Evolutionary conservation across 768 basidiomycete genomes (phyloP).

Genomic region (Cystobasidium tubakii): DNA sequence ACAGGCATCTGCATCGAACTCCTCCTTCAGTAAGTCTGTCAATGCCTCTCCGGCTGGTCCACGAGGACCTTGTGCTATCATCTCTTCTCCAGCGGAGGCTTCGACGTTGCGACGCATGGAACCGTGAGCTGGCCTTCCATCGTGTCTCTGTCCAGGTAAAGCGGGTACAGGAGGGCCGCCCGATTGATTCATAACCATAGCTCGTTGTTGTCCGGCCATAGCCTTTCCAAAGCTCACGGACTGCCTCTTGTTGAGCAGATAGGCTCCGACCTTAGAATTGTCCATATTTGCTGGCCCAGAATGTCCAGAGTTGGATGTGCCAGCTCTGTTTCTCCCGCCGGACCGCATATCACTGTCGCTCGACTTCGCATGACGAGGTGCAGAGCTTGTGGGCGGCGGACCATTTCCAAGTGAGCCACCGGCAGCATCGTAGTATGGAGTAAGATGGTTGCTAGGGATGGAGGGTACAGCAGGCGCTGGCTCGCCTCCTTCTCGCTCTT

Average conservation of each 20-base stretch:
- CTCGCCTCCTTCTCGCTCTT: not conserved
- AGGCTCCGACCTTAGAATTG: conserved; percentile 28
- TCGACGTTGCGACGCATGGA: not conserved
- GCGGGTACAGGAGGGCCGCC: conserved; percentile 2
- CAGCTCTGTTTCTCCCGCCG: conserved; percentile 15
- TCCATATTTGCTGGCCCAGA: not conserved
- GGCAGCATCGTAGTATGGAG: conserved; percentile 1
- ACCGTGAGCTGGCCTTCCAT: not conserved
- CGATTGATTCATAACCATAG: not conserved
- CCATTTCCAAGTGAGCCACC: not conserved
- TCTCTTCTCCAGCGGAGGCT: conserved; percentile 28
- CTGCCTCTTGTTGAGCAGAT: conserved; percentile 34
- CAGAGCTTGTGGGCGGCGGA: not conserved
- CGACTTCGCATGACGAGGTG: conserved; percentile 20
- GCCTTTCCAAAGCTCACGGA: conserved; percentile 29
- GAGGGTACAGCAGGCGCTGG: conserved; percentile 12
- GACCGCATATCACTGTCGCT: not conserved
- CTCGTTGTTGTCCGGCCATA: conserved; percentile 10
- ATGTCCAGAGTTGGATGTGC: not conserved
- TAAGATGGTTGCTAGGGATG: conserved; percentile 12
- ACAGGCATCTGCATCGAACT: conserved; percentile 27
- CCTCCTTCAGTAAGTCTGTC: conserved; percentile 23
- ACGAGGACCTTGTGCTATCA: conserved; percentile 14
- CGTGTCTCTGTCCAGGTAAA: not conserved
- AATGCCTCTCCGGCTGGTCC: conserved; percentile 27